Evolutionary conservation across 139 green algal genomes (phyloP).

Genomic region (Pleodorina starrii): DNA sequence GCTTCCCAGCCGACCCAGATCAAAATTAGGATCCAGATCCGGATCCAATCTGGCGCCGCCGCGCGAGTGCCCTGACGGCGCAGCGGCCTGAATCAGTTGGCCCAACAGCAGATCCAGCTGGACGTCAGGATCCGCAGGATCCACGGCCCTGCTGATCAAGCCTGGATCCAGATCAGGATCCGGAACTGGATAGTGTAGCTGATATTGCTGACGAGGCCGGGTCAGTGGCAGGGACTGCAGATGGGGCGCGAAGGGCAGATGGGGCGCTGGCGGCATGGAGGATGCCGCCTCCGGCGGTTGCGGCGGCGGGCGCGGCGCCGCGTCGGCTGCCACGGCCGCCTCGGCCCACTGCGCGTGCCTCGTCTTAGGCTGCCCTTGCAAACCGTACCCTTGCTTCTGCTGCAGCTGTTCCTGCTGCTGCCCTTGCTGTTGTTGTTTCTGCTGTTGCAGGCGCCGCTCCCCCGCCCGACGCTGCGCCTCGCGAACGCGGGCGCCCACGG

Average conservation of each 20-base stretch:
- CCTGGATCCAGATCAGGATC: not conserved
- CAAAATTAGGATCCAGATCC: too few species aligned
- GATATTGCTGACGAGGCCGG: not conserved
- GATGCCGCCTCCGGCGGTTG: too few species aligned
- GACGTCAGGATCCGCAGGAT: not conserved
- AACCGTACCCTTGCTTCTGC: not conserved
- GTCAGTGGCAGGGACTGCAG: not conserved
- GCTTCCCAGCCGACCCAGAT: not conserved
- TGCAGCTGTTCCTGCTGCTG: conserved; percentile 4
- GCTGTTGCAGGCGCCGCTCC: not conserved
- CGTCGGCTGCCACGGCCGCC: too few species aligned
- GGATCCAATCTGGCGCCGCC: too few species aligned
- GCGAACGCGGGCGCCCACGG: not conserved
- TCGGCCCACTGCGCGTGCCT: too few species aligned
- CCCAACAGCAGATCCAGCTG: conserved; percentile 21
- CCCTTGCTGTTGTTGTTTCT: not conserved
- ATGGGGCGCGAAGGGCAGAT: too few species aligned
- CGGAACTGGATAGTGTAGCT: not conserved
- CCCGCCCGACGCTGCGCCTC: not conserved
- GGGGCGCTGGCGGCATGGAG: too few species aligned
- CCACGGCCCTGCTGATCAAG: not conserved
- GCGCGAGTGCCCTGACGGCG: not conserved
- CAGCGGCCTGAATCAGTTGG: not conserved
- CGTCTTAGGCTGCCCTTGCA: too few species aligned
- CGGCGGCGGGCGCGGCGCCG: too few species aligned